Percentiles rank a stretch among this genome's conserved stretches.
Conservation (phyloP, 2,329 filamentous ascomycete species). For the Rhynchosporium agropyri region DNA sequence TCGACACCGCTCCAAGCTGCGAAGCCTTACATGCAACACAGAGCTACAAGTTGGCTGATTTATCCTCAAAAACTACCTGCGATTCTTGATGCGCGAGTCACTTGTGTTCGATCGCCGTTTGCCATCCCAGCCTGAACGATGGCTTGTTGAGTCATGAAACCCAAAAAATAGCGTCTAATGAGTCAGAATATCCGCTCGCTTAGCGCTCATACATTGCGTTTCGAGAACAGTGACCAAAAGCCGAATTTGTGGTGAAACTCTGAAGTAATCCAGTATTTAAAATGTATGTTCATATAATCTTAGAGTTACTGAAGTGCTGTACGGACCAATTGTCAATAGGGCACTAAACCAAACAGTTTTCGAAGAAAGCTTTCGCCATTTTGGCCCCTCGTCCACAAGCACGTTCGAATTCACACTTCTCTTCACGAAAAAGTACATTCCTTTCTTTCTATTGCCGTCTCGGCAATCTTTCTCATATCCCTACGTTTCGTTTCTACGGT, state of each 20-base stretch:
- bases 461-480: conserved; percentile 28
- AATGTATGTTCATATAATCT: not conserved
- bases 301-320: not conserved
- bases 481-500: conserved; percentile 16
- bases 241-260: not conserved
- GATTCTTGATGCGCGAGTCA: not conserved
- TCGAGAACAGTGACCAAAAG: not conserved
- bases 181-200: not conserved
- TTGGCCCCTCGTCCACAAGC: conserved; percentile 28
- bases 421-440: conserved; percentile 31
- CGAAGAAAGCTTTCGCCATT: conserved; percentile 18
- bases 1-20: not conserved
- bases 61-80: no score
- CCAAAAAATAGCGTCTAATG: not conserved
- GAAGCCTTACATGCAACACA: no score
- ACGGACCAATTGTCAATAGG: not conserved
- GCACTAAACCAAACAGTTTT: not conserved
- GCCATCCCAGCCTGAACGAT: not conserved
- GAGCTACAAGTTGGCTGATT: no score
- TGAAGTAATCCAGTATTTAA: not conserved
- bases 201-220: not conserved
- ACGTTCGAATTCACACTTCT: conserved; percentile 37
- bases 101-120: not conserved
- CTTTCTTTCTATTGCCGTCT: conserved; percentile 34
- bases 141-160: not conserved